Evolutionary conservation across 139 green algal genomes (phyloP), one percentile per base, ranked within the genome.

Genomic region (Bryopsis sp.): DNA sequence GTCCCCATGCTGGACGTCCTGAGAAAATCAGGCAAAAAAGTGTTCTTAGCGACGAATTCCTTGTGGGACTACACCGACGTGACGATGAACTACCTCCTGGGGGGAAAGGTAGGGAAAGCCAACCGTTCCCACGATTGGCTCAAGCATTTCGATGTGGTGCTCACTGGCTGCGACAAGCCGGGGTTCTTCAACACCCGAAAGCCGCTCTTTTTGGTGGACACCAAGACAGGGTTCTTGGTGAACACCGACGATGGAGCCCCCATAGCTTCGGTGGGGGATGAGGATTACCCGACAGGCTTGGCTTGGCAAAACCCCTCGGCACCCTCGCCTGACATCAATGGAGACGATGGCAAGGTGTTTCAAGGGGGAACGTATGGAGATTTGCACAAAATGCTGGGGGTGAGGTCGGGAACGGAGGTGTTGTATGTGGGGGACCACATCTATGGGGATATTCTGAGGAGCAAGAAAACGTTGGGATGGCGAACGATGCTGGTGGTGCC

Each of bases 51-150:
- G 62, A 99, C 93, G 71, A 99, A 99, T 85, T 84, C 67, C 34
- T 74, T 97, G 74, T 97, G 87, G 86, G 93, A 98, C 82, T 97
- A 97, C 89, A 96, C 92, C 11, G 82, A 95, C 70, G 87, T 99
- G n/a, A 91, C 97, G 28, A 99, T 99, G 93, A 97, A 97, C 79
- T 96, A 85, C 70, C 71, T 96, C 29, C 37, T 92, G 19, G 43
- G 35, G 34, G 74, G 74, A n/a, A 74, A 72, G 6, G 69, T 50
- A 50, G 43, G 50, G 50, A 61, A 61, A 61, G 24, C n/a, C n/a
- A 26, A 61, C 33, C 33, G 50, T 32, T 22, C 74, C 37, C 5
- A 32, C 57, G 75, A 82, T 26, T 98, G 92, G 93, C 80, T 97
- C 22, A 28, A 79, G 34, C 85, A 90, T 76, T 99, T 99, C 80